Conservation (phyloP, 1,284 basidiomycete genomes). For the Xanthoconium separans region DNA sequence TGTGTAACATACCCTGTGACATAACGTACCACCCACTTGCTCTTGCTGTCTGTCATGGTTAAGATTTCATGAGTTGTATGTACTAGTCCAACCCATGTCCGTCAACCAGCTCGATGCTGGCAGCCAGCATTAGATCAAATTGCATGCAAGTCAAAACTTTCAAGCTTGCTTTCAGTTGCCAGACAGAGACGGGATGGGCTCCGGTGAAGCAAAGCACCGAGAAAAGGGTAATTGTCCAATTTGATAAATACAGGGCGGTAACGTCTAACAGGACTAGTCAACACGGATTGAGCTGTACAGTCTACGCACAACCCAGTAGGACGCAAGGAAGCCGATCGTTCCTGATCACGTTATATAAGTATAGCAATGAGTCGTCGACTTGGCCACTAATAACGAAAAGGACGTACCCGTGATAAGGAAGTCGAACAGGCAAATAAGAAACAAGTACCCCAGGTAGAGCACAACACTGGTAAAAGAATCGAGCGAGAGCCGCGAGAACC, state of each 20-base stretch:
- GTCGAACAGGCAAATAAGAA: constrained; percentile 79
- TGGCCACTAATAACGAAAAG: constrained; percentile 1
- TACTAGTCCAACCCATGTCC: too few species aligned
- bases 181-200: neutral
- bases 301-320: constrained; percentile 82
- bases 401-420: constrained; percentile 84
- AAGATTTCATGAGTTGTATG: too few species aligned
- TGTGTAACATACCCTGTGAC: neutral
- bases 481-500: constrained; percentile 82
- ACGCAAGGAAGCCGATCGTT: constrained; percentile 84
- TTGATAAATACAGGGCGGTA: constrained; percentile 16
- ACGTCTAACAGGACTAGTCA: constrained; percentile 45
- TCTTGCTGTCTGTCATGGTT: too few species aligned
- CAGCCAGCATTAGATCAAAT: neutral
- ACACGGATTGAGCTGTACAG: constrained; percentile 81
- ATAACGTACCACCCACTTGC: neutral
- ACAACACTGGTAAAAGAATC: constrained; percentile 82
- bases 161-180: neutral
- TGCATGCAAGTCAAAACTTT: too few species aligned
- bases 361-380: constrained; percentile 3
- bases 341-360: constrained; percentile 39
- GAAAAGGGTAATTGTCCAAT: constrained; percentile 7
- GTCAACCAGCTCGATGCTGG: too few species aligned
- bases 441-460: constrained; percentile 91
- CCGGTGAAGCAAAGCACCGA: neutral